These are phyloP conservation scores for Leucocoprinus leucothites DNA, from an alignment of 768 basidiomycete genomes.

Conservation along the genomic window DNA sequence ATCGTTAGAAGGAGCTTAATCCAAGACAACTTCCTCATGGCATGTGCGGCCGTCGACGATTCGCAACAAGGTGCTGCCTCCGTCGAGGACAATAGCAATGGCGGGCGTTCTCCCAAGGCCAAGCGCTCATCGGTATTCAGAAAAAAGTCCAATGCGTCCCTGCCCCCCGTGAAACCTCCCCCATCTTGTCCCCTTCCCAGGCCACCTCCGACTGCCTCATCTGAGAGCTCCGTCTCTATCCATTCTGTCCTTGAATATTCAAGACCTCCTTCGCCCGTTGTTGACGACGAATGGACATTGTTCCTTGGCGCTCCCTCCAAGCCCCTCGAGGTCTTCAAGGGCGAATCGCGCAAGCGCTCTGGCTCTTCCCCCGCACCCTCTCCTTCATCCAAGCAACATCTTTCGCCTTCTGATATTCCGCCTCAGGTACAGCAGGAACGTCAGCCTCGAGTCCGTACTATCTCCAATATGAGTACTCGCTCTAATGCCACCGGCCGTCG, in stretches of 20 bases:
- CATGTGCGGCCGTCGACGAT: slow-evolving; percentile 10
- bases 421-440: slow-evolving; percentile 2
- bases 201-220: neutral
- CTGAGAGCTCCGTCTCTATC: neutral
- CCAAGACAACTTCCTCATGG: slow-evolving; percentile 4
- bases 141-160: slow-evolving; percentile 4
- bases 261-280: neutral
- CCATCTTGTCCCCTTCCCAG: slow-evolving; percentile 10
- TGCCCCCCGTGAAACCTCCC: slow-evolving; percentile 8
- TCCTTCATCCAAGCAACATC: neutral
- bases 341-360: neutral
- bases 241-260: neutral
- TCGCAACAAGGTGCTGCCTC: neutral
- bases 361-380: slow-evolving; percentile 1
- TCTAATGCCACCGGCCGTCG: slow-evolving; percentile 6
- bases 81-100: neutral
- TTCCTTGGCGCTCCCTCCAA: slow-evolving; percentile 8
- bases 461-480: slow-evolving; percentile 5
- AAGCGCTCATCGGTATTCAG: neutral
- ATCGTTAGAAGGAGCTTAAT: slow-evolving; percentile 9
- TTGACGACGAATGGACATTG: slow-evolving; percentile 9
- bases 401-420: slow-evolving; percentile 7
- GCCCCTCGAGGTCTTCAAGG: neutral
- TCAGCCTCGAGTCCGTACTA: neutral
- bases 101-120: neutral